Evolutionary conservation across 371 early-diverging fungal genomes (phyloP).

Genomic region (Mucor indicus): DNA sequence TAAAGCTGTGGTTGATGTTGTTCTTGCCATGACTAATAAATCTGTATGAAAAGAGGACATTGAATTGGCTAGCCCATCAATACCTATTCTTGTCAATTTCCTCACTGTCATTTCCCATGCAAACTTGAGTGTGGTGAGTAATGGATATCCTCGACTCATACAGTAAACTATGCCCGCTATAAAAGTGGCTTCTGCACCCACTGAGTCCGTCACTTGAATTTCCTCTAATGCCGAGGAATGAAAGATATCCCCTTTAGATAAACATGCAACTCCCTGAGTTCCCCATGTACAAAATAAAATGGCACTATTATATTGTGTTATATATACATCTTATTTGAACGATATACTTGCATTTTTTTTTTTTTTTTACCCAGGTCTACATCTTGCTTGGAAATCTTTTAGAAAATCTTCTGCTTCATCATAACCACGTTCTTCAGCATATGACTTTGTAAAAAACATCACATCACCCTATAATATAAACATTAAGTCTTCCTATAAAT

Average conservation of each 20-base stretch:
- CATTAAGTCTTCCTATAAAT: no score
- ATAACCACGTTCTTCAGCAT: slow-evolving; percentile 63
- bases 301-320: no score
- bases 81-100: slow-evolving; percentile 61
- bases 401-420: slow-evolving; percentile 20
- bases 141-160: slow-evolving; percentile 19
- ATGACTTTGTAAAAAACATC: slow-evolving; percentile 63
- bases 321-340: no score
- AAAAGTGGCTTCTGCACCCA: slow-evolving; percentile 74
- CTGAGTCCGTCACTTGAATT: slow-evolving; percentile 45
- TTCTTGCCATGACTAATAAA: no score
- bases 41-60: no score
- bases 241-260: slow-evolving; percentile 26
- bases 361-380: slow-evolving; percentile 11
- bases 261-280: slow-evolving; percentile 52
- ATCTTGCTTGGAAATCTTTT: slow-evolving; percentile 6
- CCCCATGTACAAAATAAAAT: slow-evolving; percentile 64
- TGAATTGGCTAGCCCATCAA: slow-evolving; percentile 25
- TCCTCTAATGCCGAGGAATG: slow-evolving; percentile 4
- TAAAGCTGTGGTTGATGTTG: no score
- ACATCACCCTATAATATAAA: slow-evolving; percentile 64
- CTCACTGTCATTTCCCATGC: slow-evolving; percentile 57
- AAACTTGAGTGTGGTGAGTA: slow-evolving; percentile 33
- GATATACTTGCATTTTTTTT: no score
- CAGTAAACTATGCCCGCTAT: slow-evolving; percentile 58